These are phyloP conservation scores for Hypoxylon cercidicola DNA, from an alignment of 495 filamentous ascomycete species.

Conservation along the genomic window DNA sequence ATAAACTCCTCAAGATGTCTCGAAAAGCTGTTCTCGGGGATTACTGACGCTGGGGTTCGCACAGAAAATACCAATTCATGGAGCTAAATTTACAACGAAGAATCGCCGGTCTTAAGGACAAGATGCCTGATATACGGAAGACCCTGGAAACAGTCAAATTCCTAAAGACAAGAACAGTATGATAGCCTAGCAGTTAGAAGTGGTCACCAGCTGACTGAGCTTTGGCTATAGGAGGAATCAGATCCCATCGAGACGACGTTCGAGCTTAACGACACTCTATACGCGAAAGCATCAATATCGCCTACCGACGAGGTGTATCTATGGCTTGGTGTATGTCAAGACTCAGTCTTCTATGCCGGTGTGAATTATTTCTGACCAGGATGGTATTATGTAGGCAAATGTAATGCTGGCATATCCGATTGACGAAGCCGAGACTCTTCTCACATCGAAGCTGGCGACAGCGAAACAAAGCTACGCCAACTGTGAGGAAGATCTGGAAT, in stretches of 20 bases:
- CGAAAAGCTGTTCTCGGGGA: background rate
- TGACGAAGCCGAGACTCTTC: constrained; percentile 81
- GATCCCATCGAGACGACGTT: constrained; percentile 90
- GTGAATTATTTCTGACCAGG: constrained; percentile 4
- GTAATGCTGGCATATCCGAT: constrained; percentile 97
- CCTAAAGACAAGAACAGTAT: constrained; percentile 73
- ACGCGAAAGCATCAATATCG: constrained; percentile 84
- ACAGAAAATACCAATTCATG: constrained; percentile 99
- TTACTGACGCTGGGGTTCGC: constrained; percentile 20
- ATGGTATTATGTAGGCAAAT: constrained; percentile 71
- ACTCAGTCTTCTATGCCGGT: background rate
- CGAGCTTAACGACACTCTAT: constrained; percentile 95
- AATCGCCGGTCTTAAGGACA: constrained; percentile 85
- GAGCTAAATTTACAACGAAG: constrained; percentile 89
- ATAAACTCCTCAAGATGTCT: constrained; percentile 18
- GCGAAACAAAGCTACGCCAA: constrained; percentile 81
- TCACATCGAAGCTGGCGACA: constrained; percentile 79
- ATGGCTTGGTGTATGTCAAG: constrained; percentile 80
- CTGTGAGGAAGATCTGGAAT: constrained; percentile 97
- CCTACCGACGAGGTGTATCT: constrained; percentile 93
- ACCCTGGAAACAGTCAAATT: constrained; percentile 95
- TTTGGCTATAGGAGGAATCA: constrained; percentile 49
- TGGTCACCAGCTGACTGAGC: constrained; percentile 12
- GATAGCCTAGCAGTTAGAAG: constrained; percentile 1
- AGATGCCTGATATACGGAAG: constrained; percentile 97